Percentiles rank a stretch among this genome's conserved stretches.
phyloP scores from a whole-genome alignment of 306 rosid genomes.

The Glycine soja region DNA sequence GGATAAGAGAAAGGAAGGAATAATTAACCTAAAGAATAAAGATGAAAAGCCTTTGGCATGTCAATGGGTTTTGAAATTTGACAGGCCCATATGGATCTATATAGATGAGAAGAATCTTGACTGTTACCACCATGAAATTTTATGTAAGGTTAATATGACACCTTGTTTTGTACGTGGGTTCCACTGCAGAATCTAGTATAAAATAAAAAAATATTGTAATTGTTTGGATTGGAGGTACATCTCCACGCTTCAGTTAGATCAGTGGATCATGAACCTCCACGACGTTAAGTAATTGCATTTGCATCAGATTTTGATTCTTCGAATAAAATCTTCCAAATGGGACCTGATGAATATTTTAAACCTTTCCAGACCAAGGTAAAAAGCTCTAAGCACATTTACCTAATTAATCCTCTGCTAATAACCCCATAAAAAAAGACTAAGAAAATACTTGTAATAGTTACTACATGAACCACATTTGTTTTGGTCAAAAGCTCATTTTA shows the following conservation, averaged over 20 bases:
- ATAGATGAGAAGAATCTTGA: conserved; percentile 48
- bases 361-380: conserved; percentile 29
- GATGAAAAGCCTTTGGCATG: no score
- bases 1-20: conserved; percentile 23
- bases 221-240: no score
- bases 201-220: no score
- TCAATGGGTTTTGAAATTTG: conserved; percentile 21
- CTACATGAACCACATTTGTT: no score
- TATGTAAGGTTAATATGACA: conserved; percentile 7
- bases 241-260: conserved; percentile 9
- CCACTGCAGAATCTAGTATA: not conserved
- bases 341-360: conserved; percentile 56
- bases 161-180: not conserved
- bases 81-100: conserved; percentile 15
- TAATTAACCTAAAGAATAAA: conserved; percentile 44
- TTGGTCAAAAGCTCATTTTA: no score
- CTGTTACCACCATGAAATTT: conserved; percentile 29
- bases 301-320: conserved; percentile 43
- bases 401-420: no score
- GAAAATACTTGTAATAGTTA: no score
- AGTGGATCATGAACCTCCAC: conserved; percentile 45
- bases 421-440: no score
- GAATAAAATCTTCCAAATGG: conserved; percentile 57
- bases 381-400: not conserved
- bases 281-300: conserved; percentile 30